A percentile compares a stretch with the other conserved stretches of the same genome.
These are phyloP conservation scores for Durotheca rogersii DNA, from an alignment of 495 filamentous ascomycete genomes.

Conservation along the genomic window DNA sequence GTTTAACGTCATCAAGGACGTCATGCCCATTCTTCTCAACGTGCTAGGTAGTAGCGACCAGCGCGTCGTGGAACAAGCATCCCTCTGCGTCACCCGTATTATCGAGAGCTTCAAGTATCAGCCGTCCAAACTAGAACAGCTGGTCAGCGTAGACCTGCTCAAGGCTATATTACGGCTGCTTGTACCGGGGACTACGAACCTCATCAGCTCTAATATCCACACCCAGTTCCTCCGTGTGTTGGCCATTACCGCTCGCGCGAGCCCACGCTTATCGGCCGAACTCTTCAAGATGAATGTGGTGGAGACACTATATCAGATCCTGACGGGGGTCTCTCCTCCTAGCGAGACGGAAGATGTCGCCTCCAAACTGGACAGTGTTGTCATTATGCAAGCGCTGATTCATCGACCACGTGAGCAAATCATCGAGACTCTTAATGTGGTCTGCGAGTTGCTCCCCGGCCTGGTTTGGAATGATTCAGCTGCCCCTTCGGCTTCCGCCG, in stretches of 20 bases:
- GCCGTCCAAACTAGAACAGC: conserved; percentile 82
- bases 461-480: conserved; percentile 55
- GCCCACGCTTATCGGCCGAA: conserved; percentile 82
- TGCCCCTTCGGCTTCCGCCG: conserved; percentile 17
- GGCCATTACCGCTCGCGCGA: conserved; percentile 82
- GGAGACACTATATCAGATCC: conserved; percentile 95
- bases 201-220: conserved; percentile 93
- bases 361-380: conserved; percentile 91
- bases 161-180: conserved; percentile 86
- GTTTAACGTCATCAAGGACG: conserved; percentile 82
- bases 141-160: conserved; percentile 83
- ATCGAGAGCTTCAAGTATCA: conserved; percentile 94
- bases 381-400: conserved; percentile 98
- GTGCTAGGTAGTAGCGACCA: conserved; percentile 92
- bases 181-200: conserved; percentile 90
- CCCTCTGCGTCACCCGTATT: conserved; percentile 92
- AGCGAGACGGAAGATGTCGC: conserved; percentile 75
- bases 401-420: conserved; percentile 96
- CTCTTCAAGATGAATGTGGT: conserved; percentile 96
- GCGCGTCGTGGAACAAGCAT: conserved; percentile 94
- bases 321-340: conserved; percentile 94
- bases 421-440: conserved; percentile 94
- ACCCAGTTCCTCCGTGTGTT: conserved; percentile 93
- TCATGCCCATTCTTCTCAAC: conserved; percentile 91
- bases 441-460: conserved; percentile 88